Evolutionary conservation across 352 stramenopile genomes (phyloP).

Genomic region (Pythium dissimile): DNA sequence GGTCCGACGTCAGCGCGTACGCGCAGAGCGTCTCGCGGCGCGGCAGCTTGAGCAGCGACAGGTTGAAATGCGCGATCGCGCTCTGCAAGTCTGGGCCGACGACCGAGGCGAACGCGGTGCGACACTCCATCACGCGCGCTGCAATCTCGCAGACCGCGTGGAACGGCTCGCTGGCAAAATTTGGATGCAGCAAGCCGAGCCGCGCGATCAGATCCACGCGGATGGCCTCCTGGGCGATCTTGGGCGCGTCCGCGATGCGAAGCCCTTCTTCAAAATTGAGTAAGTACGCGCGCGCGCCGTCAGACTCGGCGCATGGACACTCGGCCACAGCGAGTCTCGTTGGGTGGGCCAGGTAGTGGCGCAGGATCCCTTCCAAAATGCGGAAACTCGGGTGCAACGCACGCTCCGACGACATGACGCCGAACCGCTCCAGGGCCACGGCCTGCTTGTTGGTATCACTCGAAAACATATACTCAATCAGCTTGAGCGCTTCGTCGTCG

Average conservation of each 20-base stretch:
- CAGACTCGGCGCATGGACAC: constrained; percentile 21
- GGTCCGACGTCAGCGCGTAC: constrained; percentile 30
- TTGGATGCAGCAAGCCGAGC: constrained; percentile 18
- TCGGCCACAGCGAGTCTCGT: constrained; percentile 17
- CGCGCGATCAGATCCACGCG: constrained; percentile 25
- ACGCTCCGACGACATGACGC: constrained; percentile 10
- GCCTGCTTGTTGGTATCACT: constrained; percentile 26
- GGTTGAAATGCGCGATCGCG: constrained; percentile 27
- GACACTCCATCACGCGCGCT: constrained; percentile 32
- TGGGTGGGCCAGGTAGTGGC: constrained; percentile 11
- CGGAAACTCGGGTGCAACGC: constrained; percentile 4
- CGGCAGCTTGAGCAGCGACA: constrained; percentile 28
- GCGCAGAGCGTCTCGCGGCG: constrained; percentile 31
- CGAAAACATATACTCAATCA: constrained; percentile 36
- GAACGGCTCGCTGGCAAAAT: constrained; percentile 20
- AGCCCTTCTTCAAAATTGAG: constrained; percentile 33
- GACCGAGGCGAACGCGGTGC: constrained; percentile 26
- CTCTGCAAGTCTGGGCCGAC: constrained; percentile 30
- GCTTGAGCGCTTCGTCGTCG: constrained; percentile 22
- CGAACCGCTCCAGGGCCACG: constrained; percentile 23
- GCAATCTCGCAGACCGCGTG: constrained; percentile 31
- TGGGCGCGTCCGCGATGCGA: constrained; percentile 26
- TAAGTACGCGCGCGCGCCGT: constrained; percentile 24
- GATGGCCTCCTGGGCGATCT: constrained; percentile 19
- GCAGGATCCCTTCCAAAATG: constrained; percentile 22